Conservation (phyloP, 2,329 filamentous ascomycete species). For the Phyllosticta citribraziliensis region DNA sequence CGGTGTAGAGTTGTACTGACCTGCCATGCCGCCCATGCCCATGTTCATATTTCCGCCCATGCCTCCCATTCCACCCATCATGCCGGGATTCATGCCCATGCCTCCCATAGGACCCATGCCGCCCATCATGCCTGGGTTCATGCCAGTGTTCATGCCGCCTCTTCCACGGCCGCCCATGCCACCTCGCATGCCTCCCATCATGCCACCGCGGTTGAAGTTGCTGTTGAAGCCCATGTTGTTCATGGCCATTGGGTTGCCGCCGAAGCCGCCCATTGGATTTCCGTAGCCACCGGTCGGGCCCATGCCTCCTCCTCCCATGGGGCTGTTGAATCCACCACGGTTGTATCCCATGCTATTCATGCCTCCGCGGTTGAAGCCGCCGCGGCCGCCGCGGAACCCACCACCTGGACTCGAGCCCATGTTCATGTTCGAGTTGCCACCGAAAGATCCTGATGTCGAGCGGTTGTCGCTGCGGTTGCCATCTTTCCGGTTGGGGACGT, state of each 20-base stretch:
- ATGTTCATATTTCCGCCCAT: conserved; percentile 33
- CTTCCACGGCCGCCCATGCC: conserved; percentile 32
- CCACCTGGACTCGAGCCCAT: conserved; percentile 35
- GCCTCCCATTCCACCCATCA: conserved; percentile 26
- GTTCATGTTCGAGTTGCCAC: conserved; percentile 30
- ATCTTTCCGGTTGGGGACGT: conserved; percentile 60
- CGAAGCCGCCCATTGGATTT: conserved; percentile 20
- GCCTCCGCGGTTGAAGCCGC: conserved; percentile 23
- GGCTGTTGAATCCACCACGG: conserved; percentile 31
- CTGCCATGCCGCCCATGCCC: conserved; percentile 39
- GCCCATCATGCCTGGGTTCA: conserved; percentile 22
- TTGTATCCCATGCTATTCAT: conserved; percentile 31
- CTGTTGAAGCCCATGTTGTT: conserved; percentile 24
- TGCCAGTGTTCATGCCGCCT: conserved; percentile 27
- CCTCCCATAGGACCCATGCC: conserved; percentile 32
- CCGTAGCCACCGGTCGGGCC: conserved; percentile 39
- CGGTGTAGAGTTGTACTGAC: conserved; percentile 1
- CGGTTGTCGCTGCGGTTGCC: conserved; percentile 53
- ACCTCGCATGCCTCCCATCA: conserved; percentile 33
- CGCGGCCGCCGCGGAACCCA: conserved; percentile 33
- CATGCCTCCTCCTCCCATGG: conserved; percentile 32
- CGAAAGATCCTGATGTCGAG: conserved; percentile 30
- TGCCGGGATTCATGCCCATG: conserved; percentile 37
- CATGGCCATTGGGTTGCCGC: conserved; percentile 11
- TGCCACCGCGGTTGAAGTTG: conserved; percentile 33